These are phyloP conservation scores for Xylaria castorea DNA, from an alignment of 495 filamentous ascomycete genomes.

Conservation along the genomic window DNA sequence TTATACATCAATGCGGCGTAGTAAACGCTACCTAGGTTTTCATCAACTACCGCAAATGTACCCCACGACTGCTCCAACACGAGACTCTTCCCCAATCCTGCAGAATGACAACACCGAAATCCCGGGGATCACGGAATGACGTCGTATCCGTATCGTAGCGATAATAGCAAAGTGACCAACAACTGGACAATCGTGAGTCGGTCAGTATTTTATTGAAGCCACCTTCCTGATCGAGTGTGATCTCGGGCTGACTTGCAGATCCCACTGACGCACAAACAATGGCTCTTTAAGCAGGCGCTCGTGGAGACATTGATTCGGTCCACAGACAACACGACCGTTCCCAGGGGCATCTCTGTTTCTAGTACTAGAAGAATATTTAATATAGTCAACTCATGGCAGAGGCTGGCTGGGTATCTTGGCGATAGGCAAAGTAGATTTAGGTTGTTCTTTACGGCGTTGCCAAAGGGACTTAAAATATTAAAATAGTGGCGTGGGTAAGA, in stretches of 20 bases:
- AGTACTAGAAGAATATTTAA: neutral
- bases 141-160: conserved; percentile 7
- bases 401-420: too few species aligned
- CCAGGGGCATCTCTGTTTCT: neutral
- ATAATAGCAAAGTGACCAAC: neutral
- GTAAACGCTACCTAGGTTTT: neutral
- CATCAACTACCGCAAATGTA: neutral
- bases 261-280: conserved; percentile 6
- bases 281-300: neutral
- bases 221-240: conserved; percentile 29
- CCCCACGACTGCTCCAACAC: conserved; percentile 14
- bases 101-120: conserved; percentile 20
- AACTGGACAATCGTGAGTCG: conserved; percentile 8
- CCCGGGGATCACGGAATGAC: conserved; percentile 8
- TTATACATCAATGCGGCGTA: conserved; percentile 9
- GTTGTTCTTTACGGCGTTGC: neutral
- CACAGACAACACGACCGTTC: neutral
- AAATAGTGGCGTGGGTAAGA: neutral
- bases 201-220: neutral
- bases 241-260: conserved; percentile 16
- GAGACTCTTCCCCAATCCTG: neutral
- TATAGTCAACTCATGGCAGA: neutral
- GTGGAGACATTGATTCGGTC: neutral
- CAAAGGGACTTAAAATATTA: neutral
- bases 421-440: neutral